phyloP scores from a whole-genome alignment of 805 yeast genomes.

The Wickerhamomyces subpelliculosus region DNA sequence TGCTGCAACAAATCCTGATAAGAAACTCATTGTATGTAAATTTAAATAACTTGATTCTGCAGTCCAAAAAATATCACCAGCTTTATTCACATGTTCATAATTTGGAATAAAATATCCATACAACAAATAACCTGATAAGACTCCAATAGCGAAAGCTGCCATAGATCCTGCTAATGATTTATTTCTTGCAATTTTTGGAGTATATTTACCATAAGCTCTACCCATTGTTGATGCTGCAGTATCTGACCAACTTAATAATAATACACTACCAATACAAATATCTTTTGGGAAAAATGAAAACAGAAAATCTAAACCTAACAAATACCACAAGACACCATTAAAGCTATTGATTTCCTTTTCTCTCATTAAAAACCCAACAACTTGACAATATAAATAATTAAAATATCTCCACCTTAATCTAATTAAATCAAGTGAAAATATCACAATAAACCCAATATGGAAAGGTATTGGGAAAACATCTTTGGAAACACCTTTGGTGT shows the following conservation, averaged over 20 bases:
- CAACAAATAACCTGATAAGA: conserved; percentile 52
- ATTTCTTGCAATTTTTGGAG: conserved; percentile 66
- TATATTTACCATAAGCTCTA: conserved; percentile 73
- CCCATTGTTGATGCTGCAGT: conserved; percentile 96
- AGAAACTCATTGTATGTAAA: conserved; percentile 44
- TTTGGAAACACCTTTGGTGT: conserved; percentile 52
- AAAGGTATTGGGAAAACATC: conserved; percentile 56
- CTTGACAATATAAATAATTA: conserved; percentile 58
- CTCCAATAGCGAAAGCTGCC: conserved; percentile 79
- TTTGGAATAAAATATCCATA: conserved; percentile 71
- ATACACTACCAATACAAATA: conserved; percentile 65
- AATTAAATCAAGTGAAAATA: conserved; percentile 58
- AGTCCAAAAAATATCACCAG: conserved; percentile 61
- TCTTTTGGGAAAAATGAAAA: conserved; percentile 73
- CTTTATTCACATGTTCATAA: conserved; percentile 45
- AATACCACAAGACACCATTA: conserved; percentile 87
- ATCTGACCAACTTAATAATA: conserved; percentile 92
- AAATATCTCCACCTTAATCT: conserved; percentile 57
- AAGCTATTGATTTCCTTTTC: conserved; percentile 64
- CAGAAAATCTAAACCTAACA: conserved; percentile 70
- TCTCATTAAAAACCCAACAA: conserved; percentile 79
- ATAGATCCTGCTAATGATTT: conserved; percentile 87
- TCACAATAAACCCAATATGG: conserved; percentile 42
- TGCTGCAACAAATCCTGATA: conserved; percentile 79
- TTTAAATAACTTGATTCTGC: conserved; percentile 51